Base-by-base conservation (phyloP, 2,329 filamentous ascomycete species). In the Fusarium chaquense region DNA sequence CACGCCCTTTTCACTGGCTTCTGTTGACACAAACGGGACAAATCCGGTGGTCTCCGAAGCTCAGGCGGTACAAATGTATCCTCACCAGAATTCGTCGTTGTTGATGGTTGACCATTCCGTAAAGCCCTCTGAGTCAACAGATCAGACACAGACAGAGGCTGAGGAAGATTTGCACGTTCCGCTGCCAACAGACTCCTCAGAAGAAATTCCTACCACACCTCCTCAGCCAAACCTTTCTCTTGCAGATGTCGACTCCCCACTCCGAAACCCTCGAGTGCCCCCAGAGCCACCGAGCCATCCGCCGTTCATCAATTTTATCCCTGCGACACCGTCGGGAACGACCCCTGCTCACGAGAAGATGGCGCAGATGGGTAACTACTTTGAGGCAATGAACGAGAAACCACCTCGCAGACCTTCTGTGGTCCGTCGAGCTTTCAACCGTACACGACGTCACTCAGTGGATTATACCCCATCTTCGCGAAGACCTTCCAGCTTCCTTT, bases 71-170 rank as follows among this genome's bases (percentile, higher is more conserved):
- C 88, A 83, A 64, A 87, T 91, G 71, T 89, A 86, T 69, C 84
- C 86, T 22, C 89, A 91, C 67, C 87, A 90, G 71, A 90, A 90
- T 70, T 89, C 85, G 49, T 91, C 89, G 6, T 79, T 91, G 13
- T 76, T 90, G 43, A 83, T 90, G 78, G 85, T 90, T 32, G 81
- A 89, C 68, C 85, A 89, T 73, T 84, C 84, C 12, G 81, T 80
- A 43, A 85, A 82, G 73, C 83, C 83, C 26, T 85, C 83, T 0
- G 84, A 85, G 58, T 79, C 77, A 46, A 81, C 83, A 22, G 81
- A 83, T 45, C 71, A 76, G 5, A 70, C 74, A 20, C 73, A 72
- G 33, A 73, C 64, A 49, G 74, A 71, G n/a, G n/a, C n/a, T 3
- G 54, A 68, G 11, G 67, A 74, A 55, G 26, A 50, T 15, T 55